These are phyloP conservation scores for Chiua virens DNA, from an alignment of 768 basidiomycete species.

Conservation along the genomic window DNA sequence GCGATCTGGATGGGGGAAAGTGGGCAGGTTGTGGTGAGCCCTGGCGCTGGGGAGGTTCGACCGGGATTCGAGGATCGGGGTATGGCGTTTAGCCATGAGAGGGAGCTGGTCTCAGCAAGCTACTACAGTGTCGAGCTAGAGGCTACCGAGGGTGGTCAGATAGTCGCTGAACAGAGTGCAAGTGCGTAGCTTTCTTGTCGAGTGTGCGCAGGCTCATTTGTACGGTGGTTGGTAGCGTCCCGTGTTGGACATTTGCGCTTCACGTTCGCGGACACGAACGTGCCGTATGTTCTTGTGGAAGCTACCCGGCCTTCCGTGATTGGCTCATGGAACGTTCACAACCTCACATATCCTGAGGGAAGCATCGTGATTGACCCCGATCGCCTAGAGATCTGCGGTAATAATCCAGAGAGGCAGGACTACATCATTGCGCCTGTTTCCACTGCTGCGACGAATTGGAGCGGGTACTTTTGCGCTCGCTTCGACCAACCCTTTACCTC, in stretches of 20 bases:
- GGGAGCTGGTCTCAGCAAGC: conserved; percentile 53
- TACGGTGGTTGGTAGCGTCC: conserved; percentile 48
- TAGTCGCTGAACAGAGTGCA: conserved; percentile 60
- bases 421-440: conserved; percentile 62
- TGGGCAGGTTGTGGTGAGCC: conserved; percentile 58
- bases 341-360: conserved; percentile 56
- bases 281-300: conserved; percentile 66
- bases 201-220: conserved; percentile 2
- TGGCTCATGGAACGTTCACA: conserved; percentile 47
- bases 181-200: conserved; percentile 41
- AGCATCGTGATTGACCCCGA: conserved; percentile 44
- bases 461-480: conserved; percentile 55
- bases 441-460: conserved; percentile 37
- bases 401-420: conserved; percentile 70
- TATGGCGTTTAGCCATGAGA: conserved; percentile 48
- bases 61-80: conserved; percentile 60
- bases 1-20: conserved; percentile 91
- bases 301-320: conserved; percentile 62
- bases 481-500: conserved; percentile 47
- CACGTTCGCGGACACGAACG: conserved; percentile 47
- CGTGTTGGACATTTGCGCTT: conserved; percentile 75
- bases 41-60: conserved; percentile 52
- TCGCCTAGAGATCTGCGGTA: conserved; percentile 56
- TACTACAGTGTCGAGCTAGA: conserved; percentile 60
- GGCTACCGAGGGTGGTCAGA: conserved; percentile 48